Percentiles rank a stretch among this genome's conserved stretches.
Evolutionary conservation across 2,329 filamentous ascomycete species (phyloP).

Genomic region (Hypoxylon sp.): DNA sequence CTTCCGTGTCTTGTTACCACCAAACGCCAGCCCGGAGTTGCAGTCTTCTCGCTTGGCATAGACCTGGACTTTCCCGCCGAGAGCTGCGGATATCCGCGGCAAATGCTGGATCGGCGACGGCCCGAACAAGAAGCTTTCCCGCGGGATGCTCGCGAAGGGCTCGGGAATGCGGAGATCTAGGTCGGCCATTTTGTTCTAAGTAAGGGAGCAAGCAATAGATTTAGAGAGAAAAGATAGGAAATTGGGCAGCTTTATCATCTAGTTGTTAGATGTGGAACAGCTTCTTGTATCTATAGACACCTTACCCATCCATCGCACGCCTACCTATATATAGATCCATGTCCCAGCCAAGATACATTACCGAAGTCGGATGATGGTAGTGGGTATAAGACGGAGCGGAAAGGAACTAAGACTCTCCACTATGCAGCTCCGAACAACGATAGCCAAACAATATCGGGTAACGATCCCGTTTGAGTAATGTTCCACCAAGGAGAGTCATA

Average conservation of each 20-base stretch:
- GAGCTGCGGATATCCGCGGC: constrained; percentile 71
- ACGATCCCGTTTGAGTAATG: constrained; percentile 27
- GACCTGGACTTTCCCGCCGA: constrained; percentile 70
- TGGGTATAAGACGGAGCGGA: constrained; percentile 34
- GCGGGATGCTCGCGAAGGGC: constrained; percentile 73
- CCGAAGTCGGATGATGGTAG: constrained; percentile 37
- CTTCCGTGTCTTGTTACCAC: constrained; percentile 78
- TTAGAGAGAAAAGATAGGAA: no score
- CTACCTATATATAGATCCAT: constrained; percentile 10
- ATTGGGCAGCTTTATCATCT: no score
- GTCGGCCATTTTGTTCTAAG: constrained; percentile 39
- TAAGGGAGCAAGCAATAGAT: no score
- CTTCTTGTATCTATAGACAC: constrained; percentile 3
- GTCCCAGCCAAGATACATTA: constrained; percentile 21
- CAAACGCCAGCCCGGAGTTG: constrained; percentile 75
- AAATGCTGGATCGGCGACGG: constrained; percentile 77
- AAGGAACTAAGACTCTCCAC: constrained; percentile 25
- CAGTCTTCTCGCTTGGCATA: constrained; percentile 81
- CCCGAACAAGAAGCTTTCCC: constrained; percentile 72
- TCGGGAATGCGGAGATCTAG: constrained; percentile 66
- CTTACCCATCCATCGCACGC: background rate
- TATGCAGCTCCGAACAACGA: constrained; percentile 7
- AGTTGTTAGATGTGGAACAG: background rate
- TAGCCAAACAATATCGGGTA: constrained; percentile 18
- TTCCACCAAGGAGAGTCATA: background rate